These are phyloP conservation scores for Eucalyptus pauciflora DNA, from an alignment of 345 rosid species.

Conservation along the genomic window DNA sequence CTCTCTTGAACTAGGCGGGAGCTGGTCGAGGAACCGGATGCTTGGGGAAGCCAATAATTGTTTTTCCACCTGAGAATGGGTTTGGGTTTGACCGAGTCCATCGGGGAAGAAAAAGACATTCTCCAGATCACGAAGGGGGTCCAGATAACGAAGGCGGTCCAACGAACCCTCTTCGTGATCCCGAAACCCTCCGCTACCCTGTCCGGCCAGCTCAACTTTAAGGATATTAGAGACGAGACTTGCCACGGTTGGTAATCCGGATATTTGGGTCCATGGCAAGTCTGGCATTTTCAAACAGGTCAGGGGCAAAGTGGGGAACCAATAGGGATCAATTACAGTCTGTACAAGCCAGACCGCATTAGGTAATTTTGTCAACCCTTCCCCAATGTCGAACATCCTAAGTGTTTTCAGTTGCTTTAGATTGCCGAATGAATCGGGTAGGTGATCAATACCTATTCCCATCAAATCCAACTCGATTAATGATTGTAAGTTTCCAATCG, in stretches of 20 bases:
- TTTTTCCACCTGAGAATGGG: neutral
- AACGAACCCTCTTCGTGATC: neutral
- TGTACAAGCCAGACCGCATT: rapidly evolving
- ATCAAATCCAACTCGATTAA: too few species aligned
- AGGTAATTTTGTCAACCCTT: neutral
- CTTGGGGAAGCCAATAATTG: neutral
- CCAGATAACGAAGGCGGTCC: rapidly evolving
- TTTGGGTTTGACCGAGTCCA: too few species aligned
- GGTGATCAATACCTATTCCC: too few species aligned
- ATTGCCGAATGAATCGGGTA: neutral
- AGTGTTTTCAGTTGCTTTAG: neutral
- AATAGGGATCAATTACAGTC: too few species aligned
- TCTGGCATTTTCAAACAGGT: too few species aligned
- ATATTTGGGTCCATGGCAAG: too few species aligned
- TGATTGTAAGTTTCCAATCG: too few species aligned
- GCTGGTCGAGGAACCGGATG: neutral
- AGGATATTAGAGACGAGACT: neutral
- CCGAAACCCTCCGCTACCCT: neutral
- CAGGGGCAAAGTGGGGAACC: too few species aligned
- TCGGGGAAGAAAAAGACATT: rapidly evolving
- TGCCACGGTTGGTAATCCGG: neutral
- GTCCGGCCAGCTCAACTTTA: rapidly evolving
- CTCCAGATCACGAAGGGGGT: rapidly evolving
- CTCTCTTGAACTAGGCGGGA: neutral
- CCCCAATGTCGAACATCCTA: rapidly evolving